Percentiles rank a stretch among this genome's conserved stretches.
phyloP scores from a whole-genome alignment of 257 asterid genomes.

The Buddleja alternifolia region DNA sequence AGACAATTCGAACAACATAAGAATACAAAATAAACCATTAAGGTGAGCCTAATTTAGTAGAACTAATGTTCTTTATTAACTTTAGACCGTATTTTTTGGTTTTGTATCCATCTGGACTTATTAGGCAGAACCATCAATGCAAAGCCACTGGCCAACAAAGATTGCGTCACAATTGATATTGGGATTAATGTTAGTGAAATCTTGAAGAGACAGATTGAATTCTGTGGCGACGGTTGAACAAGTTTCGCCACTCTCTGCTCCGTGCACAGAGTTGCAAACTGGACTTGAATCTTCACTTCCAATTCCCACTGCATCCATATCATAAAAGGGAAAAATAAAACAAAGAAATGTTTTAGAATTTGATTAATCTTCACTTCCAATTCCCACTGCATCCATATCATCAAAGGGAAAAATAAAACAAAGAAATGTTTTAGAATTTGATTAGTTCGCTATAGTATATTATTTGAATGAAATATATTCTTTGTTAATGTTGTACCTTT shows the following conservation, averaged over 20 bases:
- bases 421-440: too few species aligned
- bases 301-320: conserved; percentile 27
- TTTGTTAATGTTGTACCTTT: too few species aligned
- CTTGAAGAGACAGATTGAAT: conserved; percentile 11
- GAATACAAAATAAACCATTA: neutral
- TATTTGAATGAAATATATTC: too few species aligned
- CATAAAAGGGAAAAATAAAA: neutral
- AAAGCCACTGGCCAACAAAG: conserved; percentile 44
- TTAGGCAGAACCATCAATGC: conserved; percentile 29
- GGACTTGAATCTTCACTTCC: neutral
- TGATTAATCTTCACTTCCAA: too few species aligned
- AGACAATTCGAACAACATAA: too few species aligned
- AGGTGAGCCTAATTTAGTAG: neutral
- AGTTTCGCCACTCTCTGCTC: conserved; percentile 35
- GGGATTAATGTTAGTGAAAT: conserved; percentile 30
- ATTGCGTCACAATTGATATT: conserved; percentile 33
- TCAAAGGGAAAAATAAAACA: too few species aligned
- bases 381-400: too few species aligned
- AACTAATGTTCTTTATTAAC: neutral
- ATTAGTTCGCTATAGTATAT: too few species aligned
- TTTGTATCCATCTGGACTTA: neutral
- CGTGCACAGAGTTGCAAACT: conserved; percentile 19
- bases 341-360: neutral
- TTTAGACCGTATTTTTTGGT: neutral
- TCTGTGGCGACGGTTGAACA: conserved; percentile 18